Evolutionary conservation across 106 monocot species (phyloP).

Genomic region (Gastrodia elata): DNA sequence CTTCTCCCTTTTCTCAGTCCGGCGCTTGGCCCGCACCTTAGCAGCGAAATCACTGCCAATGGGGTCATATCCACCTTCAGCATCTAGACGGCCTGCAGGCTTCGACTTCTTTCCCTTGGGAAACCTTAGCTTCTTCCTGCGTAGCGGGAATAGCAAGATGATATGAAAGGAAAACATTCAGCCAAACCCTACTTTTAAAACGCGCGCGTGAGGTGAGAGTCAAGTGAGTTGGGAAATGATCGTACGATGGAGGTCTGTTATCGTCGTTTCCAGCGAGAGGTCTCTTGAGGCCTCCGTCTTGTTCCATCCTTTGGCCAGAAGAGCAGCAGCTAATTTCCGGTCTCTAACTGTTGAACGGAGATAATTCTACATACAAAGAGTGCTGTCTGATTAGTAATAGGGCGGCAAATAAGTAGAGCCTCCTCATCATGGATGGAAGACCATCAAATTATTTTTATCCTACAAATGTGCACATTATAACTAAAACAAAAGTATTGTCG

Average conservation of each 20-base stretch:
- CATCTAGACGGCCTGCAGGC: constrained; percentile 6
- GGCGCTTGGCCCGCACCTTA: constrained; percentile 57
- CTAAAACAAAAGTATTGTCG: no score
- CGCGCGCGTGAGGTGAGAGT: no score
- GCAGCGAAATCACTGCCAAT: constrained; percentile 46
- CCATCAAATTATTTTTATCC: no score
- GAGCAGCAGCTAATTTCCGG: background rate
- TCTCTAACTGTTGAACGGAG: no score
- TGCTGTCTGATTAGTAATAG: no score
- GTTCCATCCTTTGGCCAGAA: constrained; percentile 2
- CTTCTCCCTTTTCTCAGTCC: constrained; percentile 38
- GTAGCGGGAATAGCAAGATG: constrained; percentile 13
- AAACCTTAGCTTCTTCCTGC: constrained; percentile 56
- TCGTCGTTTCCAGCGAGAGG: constrained; percentile 6
- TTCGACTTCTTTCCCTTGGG: constrained; percentile 88
- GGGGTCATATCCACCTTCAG: constrained; percentile 8
- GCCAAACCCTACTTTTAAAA: background rate
- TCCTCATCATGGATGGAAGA: no score
- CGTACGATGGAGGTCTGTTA: background rate
- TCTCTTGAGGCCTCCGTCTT: constrained; percentile 3
- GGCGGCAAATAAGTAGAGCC: no score
- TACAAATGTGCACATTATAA: no score
- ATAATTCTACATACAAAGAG: no score
- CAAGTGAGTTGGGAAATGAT: background rate
- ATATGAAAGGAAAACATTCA: constrained; percentile 1